A percentile compares a stretch with the other conserved stretches of the same genome.
phyloP scores from a whole-genome alignment of 2,329 filamentous ascomycete species.

The Microdochium bolleyi region DNA sequence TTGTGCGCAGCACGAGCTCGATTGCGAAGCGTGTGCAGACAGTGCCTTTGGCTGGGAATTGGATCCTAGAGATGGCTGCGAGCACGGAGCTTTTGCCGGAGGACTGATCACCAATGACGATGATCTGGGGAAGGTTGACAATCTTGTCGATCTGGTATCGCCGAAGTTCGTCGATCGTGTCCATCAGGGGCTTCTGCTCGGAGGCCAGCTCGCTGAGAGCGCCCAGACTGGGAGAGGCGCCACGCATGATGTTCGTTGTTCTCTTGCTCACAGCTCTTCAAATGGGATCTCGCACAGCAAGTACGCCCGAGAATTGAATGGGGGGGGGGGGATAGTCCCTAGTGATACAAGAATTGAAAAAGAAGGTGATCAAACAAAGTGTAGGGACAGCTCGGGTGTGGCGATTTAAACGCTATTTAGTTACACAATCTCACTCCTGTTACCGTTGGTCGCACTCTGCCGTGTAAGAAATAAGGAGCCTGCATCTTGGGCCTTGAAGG shows the following conservation, averaged over 20 bases:
- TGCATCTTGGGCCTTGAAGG: no score
- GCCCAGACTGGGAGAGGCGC: conserved; percentile 14
- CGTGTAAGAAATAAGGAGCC: no score
- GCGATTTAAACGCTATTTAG: no score
- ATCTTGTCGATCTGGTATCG: conserved; percentile 37
- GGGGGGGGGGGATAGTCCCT: no score
- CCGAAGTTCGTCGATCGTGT: conserved; percentile 43
- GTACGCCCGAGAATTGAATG: no score
- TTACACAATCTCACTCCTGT: no score
- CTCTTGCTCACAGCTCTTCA: no score
- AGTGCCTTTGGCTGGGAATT: conserved; percentile 46
- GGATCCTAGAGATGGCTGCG: conserved; percentile 53
- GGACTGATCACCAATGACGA: conserved; percentile 53
- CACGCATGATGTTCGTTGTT: conserved; percentile 5
- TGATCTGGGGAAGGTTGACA: conserved; percentile 42
- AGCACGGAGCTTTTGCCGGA: conserved; percentile 59
- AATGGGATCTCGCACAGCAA: no score
- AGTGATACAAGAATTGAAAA: no score
- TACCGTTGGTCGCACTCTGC: no score
- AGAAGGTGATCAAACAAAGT: no score
- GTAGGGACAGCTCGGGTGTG: no score
- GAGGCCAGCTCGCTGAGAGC: conserved; percentile 33
- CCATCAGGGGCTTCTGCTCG: conserved; percentile 38
- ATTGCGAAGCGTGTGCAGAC: conserved; percentile 55
- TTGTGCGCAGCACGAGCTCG: conserved; percentile 44